Conservation (phyloP, 176 grass and related monocot species). For the Leersia perrieri region DNA sequence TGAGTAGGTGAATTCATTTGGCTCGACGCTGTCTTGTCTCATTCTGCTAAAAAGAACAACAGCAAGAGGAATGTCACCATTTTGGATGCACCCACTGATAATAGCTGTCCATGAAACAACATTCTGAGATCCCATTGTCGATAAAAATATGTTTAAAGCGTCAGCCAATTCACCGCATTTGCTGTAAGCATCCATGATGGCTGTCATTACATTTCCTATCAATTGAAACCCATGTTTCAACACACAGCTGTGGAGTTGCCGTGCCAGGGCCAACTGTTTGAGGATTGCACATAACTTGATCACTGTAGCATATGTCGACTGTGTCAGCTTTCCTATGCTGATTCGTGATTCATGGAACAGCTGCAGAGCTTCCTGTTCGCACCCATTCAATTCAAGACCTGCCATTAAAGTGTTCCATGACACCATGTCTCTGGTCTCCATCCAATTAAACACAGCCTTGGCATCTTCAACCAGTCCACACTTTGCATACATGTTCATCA, state of each 20-base stretch:
- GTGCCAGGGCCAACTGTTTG: slow-evolving; percentile 41
- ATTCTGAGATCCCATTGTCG: slow-evolving; percentile 37
- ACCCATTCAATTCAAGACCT: slow-evolving; percentile 52
- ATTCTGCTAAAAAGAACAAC: slow-evolving; percentile 58
- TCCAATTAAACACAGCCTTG: slow-evolving; percentile 51
- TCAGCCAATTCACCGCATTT: slow-evolving; percentile 51
- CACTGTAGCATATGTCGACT: slow-evolving; percentile 54
- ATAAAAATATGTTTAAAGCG: slow-evolving; percentile 50
- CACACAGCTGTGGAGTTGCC: slow-evolving; percentile 64
- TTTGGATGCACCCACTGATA: slow-evolving; percentile 58
- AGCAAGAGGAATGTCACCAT: slow-evolving; percentile 38
- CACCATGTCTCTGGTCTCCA: slow-evolving; percentile 50
- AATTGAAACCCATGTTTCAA: slow-evolving; percentile 51
- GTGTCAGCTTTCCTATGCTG: slow-evolving; percentile 32
- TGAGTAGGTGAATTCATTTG: slow-evolving; percentile 80
- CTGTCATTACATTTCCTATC: slow-evolving; percentile 53
- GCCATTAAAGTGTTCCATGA: slow-evolving; percentile 63
- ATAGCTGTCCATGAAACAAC: slow-evolving; percentile 83
- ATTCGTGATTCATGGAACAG: slow-evolving; percentile 49
- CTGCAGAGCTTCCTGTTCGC: slow-evolving; percentile 48
- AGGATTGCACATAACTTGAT: slow-evolving; percentile 71
- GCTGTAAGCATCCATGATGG: slow-evolving; percentile 53
- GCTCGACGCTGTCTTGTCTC: slow-evolving; percentile 53
- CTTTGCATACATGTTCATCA: slow-evolving; percentile 72
- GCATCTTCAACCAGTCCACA: slow-evolving; percentile 48